Percentiles rank a stretch among this genome's conserved stretches.
phyloP scores from a whole-genome alignment of 164 flowering plant genomes.

The Amborella trichopoda region DNA sequence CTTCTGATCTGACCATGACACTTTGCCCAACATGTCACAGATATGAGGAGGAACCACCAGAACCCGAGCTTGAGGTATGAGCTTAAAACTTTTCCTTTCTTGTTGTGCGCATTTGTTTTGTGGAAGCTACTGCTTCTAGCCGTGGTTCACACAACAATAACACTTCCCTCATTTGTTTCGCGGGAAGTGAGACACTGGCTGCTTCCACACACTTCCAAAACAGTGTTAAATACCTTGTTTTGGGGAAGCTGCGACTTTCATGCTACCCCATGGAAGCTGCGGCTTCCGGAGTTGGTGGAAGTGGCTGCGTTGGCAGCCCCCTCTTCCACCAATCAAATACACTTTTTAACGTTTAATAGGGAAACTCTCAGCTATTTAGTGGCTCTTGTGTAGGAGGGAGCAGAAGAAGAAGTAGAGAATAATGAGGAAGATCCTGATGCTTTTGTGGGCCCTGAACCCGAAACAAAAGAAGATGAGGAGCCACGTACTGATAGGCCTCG shows the following conservation, averaged over 20 bases:
- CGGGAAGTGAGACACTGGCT: no score
- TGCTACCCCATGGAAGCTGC: no score
- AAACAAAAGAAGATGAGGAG: constrained; percentile 26
- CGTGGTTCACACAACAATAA: no score
- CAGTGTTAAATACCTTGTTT: not conserved
- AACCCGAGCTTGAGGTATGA: constrained; percentile 59
- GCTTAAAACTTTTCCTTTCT: not conserved
- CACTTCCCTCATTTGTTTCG: no score
- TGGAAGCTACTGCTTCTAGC: no score
- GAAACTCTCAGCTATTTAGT: not conserved
- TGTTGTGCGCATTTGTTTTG: not conserved
- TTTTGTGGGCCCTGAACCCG: constrained; percentile 18
- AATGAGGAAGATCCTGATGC: constrained; percentile 37
- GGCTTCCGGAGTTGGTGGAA: constrained; percentile 1
- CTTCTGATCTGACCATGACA: no score
- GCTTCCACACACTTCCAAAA: not conserved
- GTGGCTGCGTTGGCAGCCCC: no score
- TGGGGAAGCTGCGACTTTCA: not conserved
- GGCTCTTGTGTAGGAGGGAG: constrained; percentile 29
- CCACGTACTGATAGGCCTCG: constrained; percentile 20
- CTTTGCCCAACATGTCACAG: no score
- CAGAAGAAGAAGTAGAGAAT: constrained; percentile 31
- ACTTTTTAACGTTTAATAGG: not conserved
- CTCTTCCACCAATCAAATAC: no score
- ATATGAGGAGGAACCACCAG: constrained; percentile 73